Base-by-base conservation (phyloP, 306 rosid genomes). In the Sphenostylis stenocarpa region DNA sequence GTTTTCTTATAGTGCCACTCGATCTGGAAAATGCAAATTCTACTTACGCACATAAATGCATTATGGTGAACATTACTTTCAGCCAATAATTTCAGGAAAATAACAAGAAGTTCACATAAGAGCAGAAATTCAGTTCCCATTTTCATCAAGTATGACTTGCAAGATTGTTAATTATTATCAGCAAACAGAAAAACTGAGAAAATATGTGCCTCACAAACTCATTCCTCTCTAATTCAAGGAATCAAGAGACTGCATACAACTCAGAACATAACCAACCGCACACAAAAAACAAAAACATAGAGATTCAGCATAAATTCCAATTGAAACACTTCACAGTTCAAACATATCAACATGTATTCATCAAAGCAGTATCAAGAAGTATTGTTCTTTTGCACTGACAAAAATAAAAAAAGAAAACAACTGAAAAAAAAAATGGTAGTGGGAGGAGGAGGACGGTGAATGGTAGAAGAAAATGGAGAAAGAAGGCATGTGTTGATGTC, bases 391-490 rank as follows among this genome's bases (percentile, higher is more conserved):
- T 31, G 34, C 76, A 83, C 13, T 61, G 43, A 41, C 38, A 44
- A 15, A 33, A 43, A 23, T 53, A 66, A 31, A 57, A 81, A 81
- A 66, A 31, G 47, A 81, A 81, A 47, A 9, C 28, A 70, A 34
- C 47, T 21, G 21, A 43, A 60, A 38, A 61, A 11, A 36, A n/a
- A 2, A 56, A 6, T n/a, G 19, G 43, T 21, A 45, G 3, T 8
- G 53, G 28, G 43, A 52, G 45, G 16, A 51, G 29, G n/a, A n/a
- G 31, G 55, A 78, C 60, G 67, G 24, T 67, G 17, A 77, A 64
- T 81, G 33, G 5, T 33, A 53, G 53, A 73, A 68, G 53, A 77
- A 67, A 58, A 69, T 77, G 52, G 57, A 77, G 55, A 76, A 67
- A 73, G 36, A 73, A 61, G 53, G 23, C 49, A 61, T 48, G 31